Evolutionary conservation across 257 asterid species (phyloP).

Genomic region (Echites panduratus): DNA sequence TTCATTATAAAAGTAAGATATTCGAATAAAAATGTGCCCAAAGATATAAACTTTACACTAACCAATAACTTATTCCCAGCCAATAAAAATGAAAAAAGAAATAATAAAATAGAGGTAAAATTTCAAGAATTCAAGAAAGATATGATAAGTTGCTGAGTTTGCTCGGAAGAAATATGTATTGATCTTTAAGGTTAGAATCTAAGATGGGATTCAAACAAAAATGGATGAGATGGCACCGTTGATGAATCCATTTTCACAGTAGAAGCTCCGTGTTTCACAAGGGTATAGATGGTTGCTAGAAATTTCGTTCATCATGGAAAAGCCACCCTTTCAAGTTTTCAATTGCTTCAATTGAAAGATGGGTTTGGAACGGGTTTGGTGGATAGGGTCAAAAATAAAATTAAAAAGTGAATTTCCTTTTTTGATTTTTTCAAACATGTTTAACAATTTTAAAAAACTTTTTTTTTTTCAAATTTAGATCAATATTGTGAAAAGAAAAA

Average conservation of each 20-base stretch:
- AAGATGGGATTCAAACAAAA: conserved; percentile 6
- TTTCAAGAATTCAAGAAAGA: neutral
- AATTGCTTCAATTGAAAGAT: no score
- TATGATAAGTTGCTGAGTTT: conserved; percentile 10
- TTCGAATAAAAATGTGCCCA: neutral
- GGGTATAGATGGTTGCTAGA: neutral
- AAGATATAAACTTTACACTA: conserved; percentile 3
- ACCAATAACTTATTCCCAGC: conserved; percentile 1
- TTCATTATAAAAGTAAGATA: neutral
- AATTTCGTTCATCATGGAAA: neutral
- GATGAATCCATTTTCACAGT: neutral
- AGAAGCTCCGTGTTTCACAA: neutral
- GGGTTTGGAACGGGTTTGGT: no score
- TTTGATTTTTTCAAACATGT: no score
- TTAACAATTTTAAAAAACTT: no score
- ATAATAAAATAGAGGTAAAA: neutral
- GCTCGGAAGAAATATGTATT: conserved; percentile 5
- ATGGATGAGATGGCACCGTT: conserved; percentile 12
- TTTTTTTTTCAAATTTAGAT: no score
- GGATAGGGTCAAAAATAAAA: no score
- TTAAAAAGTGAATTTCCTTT: no score
- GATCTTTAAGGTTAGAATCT: conserved; percentile 15
- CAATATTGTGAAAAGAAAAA: no score
- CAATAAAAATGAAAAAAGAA: neutral
- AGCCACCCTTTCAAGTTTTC: no score